phyloP scores from a whole-genome alignment of 2,329 filamentous ascomycete genomes.

The Penicillium sp. region DNA sequence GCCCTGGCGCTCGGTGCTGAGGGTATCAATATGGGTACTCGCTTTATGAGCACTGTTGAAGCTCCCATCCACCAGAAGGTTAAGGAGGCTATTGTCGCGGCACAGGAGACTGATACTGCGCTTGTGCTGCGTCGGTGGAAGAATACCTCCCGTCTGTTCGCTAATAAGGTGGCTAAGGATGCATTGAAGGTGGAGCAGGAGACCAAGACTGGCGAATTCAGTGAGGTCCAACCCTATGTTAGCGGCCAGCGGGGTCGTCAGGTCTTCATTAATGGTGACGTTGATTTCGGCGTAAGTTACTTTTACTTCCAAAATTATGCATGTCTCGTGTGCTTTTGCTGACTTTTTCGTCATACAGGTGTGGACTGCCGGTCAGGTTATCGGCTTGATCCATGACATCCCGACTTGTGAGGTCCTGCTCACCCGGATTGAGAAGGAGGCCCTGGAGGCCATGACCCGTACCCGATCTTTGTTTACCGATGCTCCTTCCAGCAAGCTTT shows the following conservation, averaged over 20 bases:
- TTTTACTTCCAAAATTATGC: background rate
- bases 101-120: constrained; percentile 86
- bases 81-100: constrained; percentile 86
- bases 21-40: constrained; percentile 97
- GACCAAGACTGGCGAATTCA: constrained; percentile 81
- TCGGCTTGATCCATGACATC: constrained; percentile 81
- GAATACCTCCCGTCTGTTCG: constrained; percentile 86
- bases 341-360: constrained; percentile 55
- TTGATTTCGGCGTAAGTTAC: constrained; percentile 76
- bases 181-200: constrained; percentile 80
- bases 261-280: constrained; percentile 89
- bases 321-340: constrained; percentile 5
- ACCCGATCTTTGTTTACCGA: constrained; percentile 56
- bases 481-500: constrained; percentile 58
- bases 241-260: constrained; percentile 87
- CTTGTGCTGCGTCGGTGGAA: constrained; percentile 86
- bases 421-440: constrained; percentile 73
- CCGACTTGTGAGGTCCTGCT: constrained; percentile 71
- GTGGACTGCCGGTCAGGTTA: constrained; percentile 96
- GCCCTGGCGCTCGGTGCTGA: constrained; percentile 86
- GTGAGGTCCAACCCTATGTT: constrained; percentile 81
- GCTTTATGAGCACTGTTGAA: constrained; percentile 96
- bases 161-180: constrained; percentile 81
- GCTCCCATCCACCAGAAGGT: constrained; percentile 90
- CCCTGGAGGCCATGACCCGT: constrained; percentile 64